A percentile compares a stretch with the other conserved stretches of the same genome.
These are phyloP conservation scores for Yamadazyma jaroonii DNA, from an alignment of 1,139 yeast species.

Conservation along the genomic window DNA sequence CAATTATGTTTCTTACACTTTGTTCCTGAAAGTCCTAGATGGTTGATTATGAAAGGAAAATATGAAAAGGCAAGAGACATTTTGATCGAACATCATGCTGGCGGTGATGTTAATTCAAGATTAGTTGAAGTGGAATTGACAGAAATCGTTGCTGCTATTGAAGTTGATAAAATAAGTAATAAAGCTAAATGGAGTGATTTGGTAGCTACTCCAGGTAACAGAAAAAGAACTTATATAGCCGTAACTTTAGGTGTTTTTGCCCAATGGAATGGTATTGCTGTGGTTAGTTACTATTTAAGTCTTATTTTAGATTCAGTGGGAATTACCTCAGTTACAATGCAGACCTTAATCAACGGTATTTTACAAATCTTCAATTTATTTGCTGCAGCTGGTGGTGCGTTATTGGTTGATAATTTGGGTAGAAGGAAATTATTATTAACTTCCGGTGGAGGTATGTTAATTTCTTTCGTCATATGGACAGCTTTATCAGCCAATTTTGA, in stretches of 20 bases:
- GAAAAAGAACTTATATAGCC: constrained; percentile 17
- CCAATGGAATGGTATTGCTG: constrained; percentile 18
- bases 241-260: constrained; percentile 15
- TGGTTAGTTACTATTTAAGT: constrained; percentile 36
- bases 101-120: constrained; percentile 14
- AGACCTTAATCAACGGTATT: constrained; percentile 16
- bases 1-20: constrained; percentile 29
- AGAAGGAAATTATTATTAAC: constrained; percentile 44
- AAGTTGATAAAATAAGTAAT: constrained; percentile 10
- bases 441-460: constrained; percentile 25
- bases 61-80: constrained; percentile 52
- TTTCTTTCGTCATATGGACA: constrained; percentile 45
- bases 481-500: constrained; percentile 24
- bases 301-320: constrained; percentile 46
- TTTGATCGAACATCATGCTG: constrained; percentile 21
- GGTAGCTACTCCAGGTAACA: constrained; percentile 14
- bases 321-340: constrained; percentile 23
- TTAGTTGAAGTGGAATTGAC: constrained; percentile 15
- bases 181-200: constrained; percentile 14
- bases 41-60: constrained; percentile 34
- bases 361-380: constrained; percentile 14
- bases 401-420: constrained; percentile 50
- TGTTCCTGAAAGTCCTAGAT: constrained; percentile 69
- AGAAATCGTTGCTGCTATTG: constrained; percentile 14
- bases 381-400: constrained; percentile 15